phyloP scores from a whole-genome alignment of 805 yeast genomes.

The Pichia exigua region DNA sequence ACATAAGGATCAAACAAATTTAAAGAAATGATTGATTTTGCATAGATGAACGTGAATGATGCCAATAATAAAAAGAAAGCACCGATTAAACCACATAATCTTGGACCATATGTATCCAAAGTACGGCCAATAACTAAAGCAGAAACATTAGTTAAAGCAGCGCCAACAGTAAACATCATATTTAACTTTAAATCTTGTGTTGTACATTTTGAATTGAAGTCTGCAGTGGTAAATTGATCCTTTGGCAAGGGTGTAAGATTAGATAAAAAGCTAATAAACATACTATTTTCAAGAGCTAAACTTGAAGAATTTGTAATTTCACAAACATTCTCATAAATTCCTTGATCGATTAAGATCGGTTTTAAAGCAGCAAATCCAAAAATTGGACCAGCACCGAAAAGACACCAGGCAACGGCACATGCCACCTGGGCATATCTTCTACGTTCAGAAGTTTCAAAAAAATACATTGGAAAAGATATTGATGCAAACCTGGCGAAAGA shows the following conservation, averaged over 20 bases:
- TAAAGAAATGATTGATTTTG: slow-evolving; percentile 19
- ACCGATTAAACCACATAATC: slow-evolving; percentile 45
- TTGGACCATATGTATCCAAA: slow-evolving; percentile 45
- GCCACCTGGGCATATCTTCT: slow-evolving; percentile 35
- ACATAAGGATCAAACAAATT: slow-evolving; percentile 41
- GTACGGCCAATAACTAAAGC: slow-evolving; percentile 44
- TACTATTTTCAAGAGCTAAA: background rate
- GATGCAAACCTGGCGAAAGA: background rate
- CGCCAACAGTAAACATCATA: slow-evolving; percentile 53
- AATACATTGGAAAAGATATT: slow-evolving; percentile 20
- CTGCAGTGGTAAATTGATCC: slow-evolving; percentile 16
- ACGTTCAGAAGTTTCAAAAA: slow-evolving; percentile 23
- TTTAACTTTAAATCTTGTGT: slow-evolving; percentile 47
- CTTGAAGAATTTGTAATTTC: slow-evolving; percentile 11
- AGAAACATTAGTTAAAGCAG: slow-evolving; percentile 47
- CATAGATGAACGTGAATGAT: slow-evolving; percentile 37
- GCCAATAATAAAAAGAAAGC: slow-evolving; percentile 39
- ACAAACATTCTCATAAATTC: slow-evolving; percentile 38
- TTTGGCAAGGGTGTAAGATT: background rate
- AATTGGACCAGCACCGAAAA: slow-evolving; percentile 49
- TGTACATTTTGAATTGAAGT: slow-evolving; percentile 36
- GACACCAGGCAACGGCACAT: slow-evolving; percentile 48
- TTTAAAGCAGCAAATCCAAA: slow-evolving; percentile 56
- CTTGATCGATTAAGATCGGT: slow-evolving; percentile 42
- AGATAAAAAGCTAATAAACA: background rate